phyloP scores from a whole-genome alignment of 306 rosid genomes.

The Cucurbita moschata region DNA sequence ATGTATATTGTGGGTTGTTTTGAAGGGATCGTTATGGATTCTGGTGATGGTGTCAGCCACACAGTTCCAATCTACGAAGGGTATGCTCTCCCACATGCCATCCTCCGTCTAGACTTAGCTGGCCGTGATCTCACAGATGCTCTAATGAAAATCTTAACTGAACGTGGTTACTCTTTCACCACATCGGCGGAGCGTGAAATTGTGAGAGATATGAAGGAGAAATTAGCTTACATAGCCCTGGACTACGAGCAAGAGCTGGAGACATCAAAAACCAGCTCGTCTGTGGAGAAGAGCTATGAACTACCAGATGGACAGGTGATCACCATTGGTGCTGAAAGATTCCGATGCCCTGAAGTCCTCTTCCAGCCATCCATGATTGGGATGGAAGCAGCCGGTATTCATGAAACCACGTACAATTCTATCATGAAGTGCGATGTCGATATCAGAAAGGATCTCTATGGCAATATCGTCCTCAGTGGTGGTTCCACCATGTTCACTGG shows the following conservation, averaged over 20 bases:
- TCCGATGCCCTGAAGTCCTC: slow-evolving; percentile 96
- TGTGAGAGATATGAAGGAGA: slow-evolving; percentile 90
- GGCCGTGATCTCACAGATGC: slow-evolving; percentile 96
- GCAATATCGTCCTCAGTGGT: slow-evolving; percentile 86
- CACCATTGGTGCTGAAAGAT: slow-evolving; percentile 81
- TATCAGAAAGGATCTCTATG: slow-evolving; percentile 88
- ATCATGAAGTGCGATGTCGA: slow-evolving; percentile 98
- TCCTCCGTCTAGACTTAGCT: slow-evolving; percentile 88
- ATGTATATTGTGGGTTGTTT: slow-evolving; percentile 1
- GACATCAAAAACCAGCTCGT: slow-evolving; percentile 70
- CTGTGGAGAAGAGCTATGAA: slow-evolving; percentile 93
- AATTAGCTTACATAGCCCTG: slow-evolving; percentile 78
- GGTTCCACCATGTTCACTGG: slow-evolving; percentile 97
- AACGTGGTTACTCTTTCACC: slow-evolving; percentile 97
- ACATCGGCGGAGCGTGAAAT: slow-evolving; percentile 94
- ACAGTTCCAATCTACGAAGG: slow-evolving; percentile 98
- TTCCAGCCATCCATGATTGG: slow-evolving; percentile 99
- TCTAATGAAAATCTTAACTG: slow-evolving; percentile 92
- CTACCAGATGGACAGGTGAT: slow-evolving; percentile 95
- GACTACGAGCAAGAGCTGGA: slow-evolving; percentile 91
- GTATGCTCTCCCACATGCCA: slow-evolving; percentile 96
- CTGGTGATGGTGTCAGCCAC: slow-evolving; percentile 98
- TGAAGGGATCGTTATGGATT: slow-evolving; percentile 81
- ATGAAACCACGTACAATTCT: slow-evolving; percentile 94
- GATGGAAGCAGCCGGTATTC: slow-evolving; percentile 90